Base-by-base conservation (phyloP, 164 flowering plant genomes). In the Magnolia changhungtana region DNA sequence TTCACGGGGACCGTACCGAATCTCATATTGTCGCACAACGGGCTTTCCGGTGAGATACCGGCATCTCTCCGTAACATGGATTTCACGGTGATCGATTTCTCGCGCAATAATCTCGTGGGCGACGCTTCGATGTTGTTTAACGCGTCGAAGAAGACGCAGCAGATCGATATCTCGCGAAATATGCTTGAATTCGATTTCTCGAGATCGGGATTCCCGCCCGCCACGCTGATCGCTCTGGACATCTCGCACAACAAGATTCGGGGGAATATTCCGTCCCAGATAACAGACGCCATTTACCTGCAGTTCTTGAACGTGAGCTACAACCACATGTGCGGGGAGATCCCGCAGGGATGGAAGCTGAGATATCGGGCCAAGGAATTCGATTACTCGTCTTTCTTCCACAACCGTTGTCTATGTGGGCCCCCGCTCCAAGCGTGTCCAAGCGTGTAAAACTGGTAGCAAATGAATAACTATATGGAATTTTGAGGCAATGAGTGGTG, bases 1-100 rank as follows among this genome's bases (percentile, higher is more conserved):
- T 75, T 75, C 72, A 16, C 9, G 50, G 82, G 84, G 6, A 23
- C 45, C 0, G 64, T 73, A 0, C 84, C 83, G 0, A 66, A 74
- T 11, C 78, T 91, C 9, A 77, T 79, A 79, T 80, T 92, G 45
- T 89, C 97, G 0, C 90, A 88, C 74, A 92, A 94, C 81, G 77
- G 78, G 23, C 91, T 92, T 7, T 59, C 90, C 1, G 98, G 96
- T 0, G 2, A 63, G 19, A 82, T 92, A 16, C 96, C 97, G 0
- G 77, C 27, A 52, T 84, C 91, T 0, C 69, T 91, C 1, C 90
- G 85, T 0, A 63, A 78, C 2, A 1, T 79, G 72, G 75, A 84
- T 55, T 85, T 83, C 70, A 7, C 3, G 0, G 7, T 1, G 10
- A 70, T 93, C 2, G 91, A 89, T 69, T 23, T 95, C 16, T 87